phyloP scores from a whole-genome alignment of 1,139 yeast genomes.

The Sugiyamaella sp. region DNA sequence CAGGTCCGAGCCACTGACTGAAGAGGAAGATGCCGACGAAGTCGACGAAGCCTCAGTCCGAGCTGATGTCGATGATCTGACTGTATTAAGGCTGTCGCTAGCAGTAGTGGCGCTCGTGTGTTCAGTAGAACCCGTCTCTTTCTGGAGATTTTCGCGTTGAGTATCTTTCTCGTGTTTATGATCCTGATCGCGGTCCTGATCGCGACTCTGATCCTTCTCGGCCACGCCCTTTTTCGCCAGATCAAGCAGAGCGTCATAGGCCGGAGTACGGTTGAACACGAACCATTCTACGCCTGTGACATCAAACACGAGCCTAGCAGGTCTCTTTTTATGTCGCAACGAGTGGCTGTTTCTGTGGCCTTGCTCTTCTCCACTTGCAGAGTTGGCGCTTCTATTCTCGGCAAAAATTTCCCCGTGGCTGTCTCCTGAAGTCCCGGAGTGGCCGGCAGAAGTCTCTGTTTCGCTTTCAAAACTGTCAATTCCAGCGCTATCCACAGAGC shows the following conservation, averaged over 20 bases:
- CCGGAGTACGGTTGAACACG: slow-evolving; percentile 73
- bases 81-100: neutral
- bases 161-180: neutral
- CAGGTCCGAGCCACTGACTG: neutral
- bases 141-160: neutral
- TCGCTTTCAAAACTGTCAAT: too few species aligned
- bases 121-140: neutral
- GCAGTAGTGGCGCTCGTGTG: neutral
- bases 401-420: neutral
- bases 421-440: neutral
- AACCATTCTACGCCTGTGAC: slow-evolving; percentile 82
- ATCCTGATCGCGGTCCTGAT: neutral
- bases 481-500: too few species aligned
- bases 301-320: slow-evolving; percentile 60
- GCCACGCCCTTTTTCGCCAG: slow-evolving; percentile 1
- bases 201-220: neutral
- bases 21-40: slow-evolving; percentile 4
- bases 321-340: slow-evolving; percentile 44
- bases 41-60: too few species aligned
- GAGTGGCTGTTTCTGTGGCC: slow-evolving; percentile 40
- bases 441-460: too few species aligned
- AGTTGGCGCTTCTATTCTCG: neutral
- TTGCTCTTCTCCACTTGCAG: slow-evolving; percentile 26
- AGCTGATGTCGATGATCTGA: slow-evolving; percentile 9
- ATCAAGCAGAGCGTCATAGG: slow-evolving; percentile 69